Evolutionary conservation across 225 moss, liverwort and hornwort species (phyloP).

Genomic region (Straminergon stramineum): DNA sequence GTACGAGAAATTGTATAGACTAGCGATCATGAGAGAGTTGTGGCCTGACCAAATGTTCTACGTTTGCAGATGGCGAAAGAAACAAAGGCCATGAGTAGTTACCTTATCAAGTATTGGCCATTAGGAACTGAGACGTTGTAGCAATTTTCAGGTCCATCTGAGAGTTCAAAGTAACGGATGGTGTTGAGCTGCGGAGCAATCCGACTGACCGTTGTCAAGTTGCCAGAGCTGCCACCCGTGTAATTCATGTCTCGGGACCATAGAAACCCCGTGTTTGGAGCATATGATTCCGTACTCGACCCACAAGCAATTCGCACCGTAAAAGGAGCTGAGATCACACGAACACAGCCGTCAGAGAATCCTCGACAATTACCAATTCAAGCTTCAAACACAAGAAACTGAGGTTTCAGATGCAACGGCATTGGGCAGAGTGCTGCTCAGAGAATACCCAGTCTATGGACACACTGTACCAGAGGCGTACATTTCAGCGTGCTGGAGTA

Average conservation of each 20-base stretch:
- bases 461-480: neutral
- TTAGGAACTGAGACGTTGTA: constrained; percentile 61
- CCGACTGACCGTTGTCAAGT: constrained; percentile 37
- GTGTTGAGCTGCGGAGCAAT: constrained; percentile 41
- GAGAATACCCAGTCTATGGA: neutral
- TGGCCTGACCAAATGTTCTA: neutral
- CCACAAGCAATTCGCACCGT: constrained; percentile 67
- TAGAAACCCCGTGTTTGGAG: constrained; percentile 10
- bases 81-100: neutral
- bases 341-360: neutral
- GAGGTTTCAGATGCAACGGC: neutral
- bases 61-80: neutral
- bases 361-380: neutral
- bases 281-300: constrained; percentile 20
- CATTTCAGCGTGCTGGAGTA: neutral
- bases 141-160: constrained; percentile 82
- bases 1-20: neutral
- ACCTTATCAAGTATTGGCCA: constrained; percentile 63
- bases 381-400: neutral
- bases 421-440: neutral
- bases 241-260: constrained; percentile 72
- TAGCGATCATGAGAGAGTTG: neutral
- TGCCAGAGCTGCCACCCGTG: constrained; percentile 65
- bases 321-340: constrained; percentile 17
- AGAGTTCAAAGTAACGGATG: constrained; percentile 61